Conservation (phyloP, 768 basidiomycete species). For the Dacryopinax primogenitus region DNA sequence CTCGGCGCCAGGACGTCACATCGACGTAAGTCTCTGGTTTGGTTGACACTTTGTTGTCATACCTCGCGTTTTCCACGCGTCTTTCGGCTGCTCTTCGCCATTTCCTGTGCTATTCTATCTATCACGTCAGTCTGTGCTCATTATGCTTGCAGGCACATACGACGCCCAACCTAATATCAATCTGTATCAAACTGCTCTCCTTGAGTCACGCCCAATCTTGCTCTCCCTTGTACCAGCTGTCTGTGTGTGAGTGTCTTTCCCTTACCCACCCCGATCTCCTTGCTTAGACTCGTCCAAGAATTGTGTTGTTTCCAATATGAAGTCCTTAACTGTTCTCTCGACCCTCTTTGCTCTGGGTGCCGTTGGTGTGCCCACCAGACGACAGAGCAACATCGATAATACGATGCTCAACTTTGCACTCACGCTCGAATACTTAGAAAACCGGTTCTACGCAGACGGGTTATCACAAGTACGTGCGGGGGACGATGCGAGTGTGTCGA, state of each 20-base stretch:
- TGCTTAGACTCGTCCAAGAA: neutral
- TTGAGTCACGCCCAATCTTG: no score
- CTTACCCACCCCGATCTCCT: neutral
- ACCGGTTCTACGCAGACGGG: neutral
- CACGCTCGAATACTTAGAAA: slow-evolving; percentile 36
- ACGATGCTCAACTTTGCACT: slow-evolving; percentile 38
- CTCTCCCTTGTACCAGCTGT: no score
- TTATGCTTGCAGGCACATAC: no score
- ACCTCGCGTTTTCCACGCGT: no score
- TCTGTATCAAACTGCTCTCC: no score
- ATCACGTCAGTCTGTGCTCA: no score
- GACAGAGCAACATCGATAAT: slow-evolving; percentile 15
- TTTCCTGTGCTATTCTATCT: no score
- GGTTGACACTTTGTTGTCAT: no score
- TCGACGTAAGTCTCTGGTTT: no score
- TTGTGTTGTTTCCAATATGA: neutral
- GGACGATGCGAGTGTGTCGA: slow-evolving; percentile 32
- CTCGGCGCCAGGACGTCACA: no score
- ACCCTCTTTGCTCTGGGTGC: neutral
- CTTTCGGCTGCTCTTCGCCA: no score
- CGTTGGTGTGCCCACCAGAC: neutral
- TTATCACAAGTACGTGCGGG: slow-evolving; percentile 14
- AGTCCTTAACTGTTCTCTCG: neutral
- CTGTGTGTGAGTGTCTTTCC: neutral
- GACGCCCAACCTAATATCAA: no score